phyloP scores from a whole-genome alignment of 2,329 filamentous ascomycete genomes.

The Rutstroemia sp. region DNA sequence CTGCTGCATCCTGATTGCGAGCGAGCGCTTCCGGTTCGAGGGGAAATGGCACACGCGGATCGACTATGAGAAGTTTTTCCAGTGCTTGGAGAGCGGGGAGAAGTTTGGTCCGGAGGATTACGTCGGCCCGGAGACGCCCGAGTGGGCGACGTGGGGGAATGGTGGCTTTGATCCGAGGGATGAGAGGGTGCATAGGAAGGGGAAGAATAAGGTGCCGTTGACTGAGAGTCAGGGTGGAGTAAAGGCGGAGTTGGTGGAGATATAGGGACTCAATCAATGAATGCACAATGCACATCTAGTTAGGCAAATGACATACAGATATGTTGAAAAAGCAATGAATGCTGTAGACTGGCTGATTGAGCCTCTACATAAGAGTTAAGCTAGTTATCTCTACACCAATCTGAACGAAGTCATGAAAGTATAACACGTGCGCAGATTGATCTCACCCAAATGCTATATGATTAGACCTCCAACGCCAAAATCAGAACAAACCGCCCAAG shows the following conservation, averaged over 20 bases:
- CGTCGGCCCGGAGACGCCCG: conserved; percentile 73
- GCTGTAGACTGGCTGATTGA: no score
- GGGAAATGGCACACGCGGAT: conserved; percentile 89
- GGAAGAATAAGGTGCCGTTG: conserved; percentile 39
- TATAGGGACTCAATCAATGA: no score
- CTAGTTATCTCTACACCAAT: no score
- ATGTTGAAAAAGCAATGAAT: no score
- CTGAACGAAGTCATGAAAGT: no score
- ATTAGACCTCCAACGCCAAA: no score
- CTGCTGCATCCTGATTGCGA: conserved; percentile 84
- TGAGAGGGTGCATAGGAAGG: conserved; percentile 79
- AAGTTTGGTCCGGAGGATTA: conserved; percentile 85
- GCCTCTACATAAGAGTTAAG: no score
- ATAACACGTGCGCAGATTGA: no score
- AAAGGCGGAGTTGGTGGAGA: conserved; percentile 1
- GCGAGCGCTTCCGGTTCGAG: conserved; percentile 66
- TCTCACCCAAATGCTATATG: no score
- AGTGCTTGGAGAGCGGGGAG: conserved; percentile 63
- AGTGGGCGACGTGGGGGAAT: conserved; percentile 93
- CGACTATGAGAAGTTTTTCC: conserved; percentile 83
- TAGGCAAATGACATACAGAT: no score
- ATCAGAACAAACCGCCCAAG: no score
- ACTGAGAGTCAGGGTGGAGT: conserved; percentile 14
- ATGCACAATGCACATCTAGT: no score
- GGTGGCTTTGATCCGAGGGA: conserved; percentile 92